phyloP scores from a whole-genome alignment of 108 stramenopile species.

The Nitzschia sp. region DNA sequence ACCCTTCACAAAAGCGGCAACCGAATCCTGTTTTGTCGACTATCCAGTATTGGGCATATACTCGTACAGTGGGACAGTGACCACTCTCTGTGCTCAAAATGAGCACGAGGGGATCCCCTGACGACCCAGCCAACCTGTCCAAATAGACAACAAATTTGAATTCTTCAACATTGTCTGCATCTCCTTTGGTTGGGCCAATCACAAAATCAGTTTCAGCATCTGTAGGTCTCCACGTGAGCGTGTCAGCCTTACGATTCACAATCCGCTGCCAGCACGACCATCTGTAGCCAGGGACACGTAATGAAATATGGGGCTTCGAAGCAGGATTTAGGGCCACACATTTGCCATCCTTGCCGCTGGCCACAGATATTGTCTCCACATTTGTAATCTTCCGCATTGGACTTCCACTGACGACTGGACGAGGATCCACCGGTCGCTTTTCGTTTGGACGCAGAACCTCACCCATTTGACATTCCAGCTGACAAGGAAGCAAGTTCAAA shows the following conservation, averaged over 20 bases:
- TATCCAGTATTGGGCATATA: constrained; percentile 83
- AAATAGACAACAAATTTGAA: constrained; percentile 61
- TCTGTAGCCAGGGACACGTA: constrained; percentile 71
- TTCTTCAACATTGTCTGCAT: constrained; percentile 53
- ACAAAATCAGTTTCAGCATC: constrained; percentile 57
- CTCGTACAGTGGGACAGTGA: constrained; percentile 57
- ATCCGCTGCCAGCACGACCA: constrained; percentile 76
- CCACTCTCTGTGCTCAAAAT: constrained; percentile 69
- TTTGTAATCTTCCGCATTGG: constrained; percentile 37
- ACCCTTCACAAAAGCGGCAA: constrained; percentile 67
- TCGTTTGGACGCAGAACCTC: constrained; percentile 46
- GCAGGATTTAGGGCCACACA: constrained; percentile 65
- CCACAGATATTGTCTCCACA: constrained; percentile 44
- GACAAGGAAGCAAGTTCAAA: constrained; percentile 75
- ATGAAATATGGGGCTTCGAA: constrained; percentile 69
- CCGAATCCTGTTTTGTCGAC: constrained; percentile 77
- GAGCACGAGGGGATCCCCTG: constrained; percentile 57
- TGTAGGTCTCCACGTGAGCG: constrained; percentile 63
- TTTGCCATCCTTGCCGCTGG: constrained; percentile 54
- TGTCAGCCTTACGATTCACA: constrained; percentile 57
- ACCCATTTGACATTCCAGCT: constrained; percentile 68
- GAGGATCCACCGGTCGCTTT: constrained; percentile 32
- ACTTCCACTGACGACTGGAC: constrained; percentile 37
- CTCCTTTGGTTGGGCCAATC: constrained; percentile 42
- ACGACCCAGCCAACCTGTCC: constrained; percentile 44